Base-by-base conservation (phyloP, 2,329 filamentous ascomycete species). In the Penicillium sp. region DNA sequence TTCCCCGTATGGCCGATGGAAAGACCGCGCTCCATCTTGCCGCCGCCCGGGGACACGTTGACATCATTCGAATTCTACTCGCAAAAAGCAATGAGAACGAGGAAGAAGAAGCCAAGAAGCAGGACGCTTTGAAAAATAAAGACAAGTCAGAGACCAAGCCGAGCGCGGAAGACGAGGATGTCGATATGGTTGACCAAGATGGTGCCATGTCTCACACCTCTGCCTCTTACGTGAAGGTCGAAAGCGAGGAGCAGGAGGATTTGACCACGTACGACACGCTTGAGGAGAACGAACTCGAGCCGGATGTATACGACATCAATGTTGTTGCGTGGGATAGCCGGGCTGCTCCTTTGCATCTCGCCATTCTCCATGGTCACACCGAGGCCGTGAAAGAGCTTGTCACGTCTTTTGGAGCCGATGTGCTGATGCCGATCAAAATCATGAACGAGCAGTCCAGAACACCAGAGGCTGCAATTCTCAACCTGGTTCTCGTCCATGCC, bases 21-120 rank as follows among this genome's bases (percentile, higher is more conserved):
- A 84, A 85, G 63, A 95, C 90, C 2, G 89, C 91, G 9, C 80
- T 96, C n/a, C 91, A 96, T 72, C 78, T 95, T 31, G 91, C 91
- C 19, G 89, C 90, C 19, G 82, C 86, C 45, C 82, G 88, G 23
- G 91, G 91, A 0, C 77, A 86, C 62, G 70, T 77, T 1, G 84
- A 87, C 19, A 93, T 94, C 61, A 81, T 94, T 62, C 86, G 82
- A 60, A 84, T 87, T 8, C 77, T 96, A 13, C 83, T 96, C 69
- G 80, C 86, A 35, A 91, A 87, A 76, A 94, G 90, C 67, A 83
- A 66, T 19, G 54, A 68, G 42, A 64, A 65, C 60, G 87, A 92
- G 70, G 86, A 87, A 57, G 81, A 84, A 52, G 85, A 89, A n/a
- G 60, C 70, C 3, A 63, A 72, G 2, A 68, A 71, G 8, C 69